phyloP scores from a whole-genome alignment of 257 asterid genomes.

The Linaria vulgaris region DNA sequence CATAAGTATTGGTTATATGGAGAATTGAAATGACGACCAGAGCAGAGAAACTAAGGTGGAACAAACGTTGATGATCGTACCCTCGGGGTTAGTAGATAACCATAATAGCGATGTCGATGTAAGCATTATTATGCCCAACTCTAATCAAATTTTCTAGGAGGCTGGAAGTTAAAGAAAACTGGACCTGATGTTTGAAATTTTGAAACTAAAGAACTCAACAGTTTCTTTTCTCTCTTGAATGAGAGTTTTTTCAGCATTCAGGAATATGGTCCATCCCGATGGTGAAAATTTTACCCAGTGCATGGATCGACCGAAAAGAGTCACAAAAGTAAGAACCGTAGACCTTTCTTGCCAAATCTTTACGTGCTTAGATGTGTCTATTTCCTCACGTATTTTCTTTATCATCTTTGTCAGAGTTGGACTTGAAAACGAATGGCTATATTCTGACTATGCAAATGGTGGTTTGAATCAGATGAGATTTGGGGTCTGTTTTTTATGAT shows the following conservation, averaged over 20 bases:
- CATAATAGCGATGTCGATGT: slow-evolving; percentile 55
- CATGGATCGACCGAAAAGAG: slow-evolving; percentile 66
- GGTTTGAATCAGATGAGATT: slow-evolving; percentile 99
- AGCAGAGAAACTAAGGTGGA: slow-evolving; percentile 46
- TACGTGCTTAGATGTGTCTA: slow-evolving; percentile 1
- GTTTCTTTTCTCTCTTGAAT: slow-evolving; percentile 18
- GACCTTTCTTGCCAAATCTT: not conserved
- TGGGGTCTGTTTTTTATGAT: slow-evolving; percentile 82
- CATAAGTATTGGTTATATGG: slow-evolving; percentile 42
- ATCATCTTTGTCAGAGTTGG: slow-evolving; percentile 70
- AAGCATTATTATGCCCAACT: too few species aligned
- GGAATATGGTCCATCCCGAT: slow-evolving; percentile 87
- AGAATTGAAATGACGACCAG: slow-evolving; percentile 36
- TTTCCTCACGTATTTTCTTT: slow-evolving; percentile 16
- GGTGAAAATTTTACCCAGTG: slow-evolving; percentile 82
- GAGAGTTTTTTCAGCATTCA: slow-evolving; percentile 53
- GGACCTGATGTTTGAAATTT: too few species aligned
- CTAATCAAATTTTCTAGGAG: not conserved
- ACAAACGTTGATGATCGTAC: slow-evolving; percentile 46
- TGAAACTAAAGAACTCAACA: too few species aligned
- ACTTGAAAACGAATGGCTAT: slow-evolving; percentile 74
- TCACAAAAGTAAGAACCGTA: slow-evolving; percentile 59
- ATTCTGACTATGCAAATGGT: slow-evolving; percentile 87
- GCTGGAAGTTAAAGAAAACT: too few species aligned
- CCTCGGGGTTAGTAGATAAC: slow-evolving; percentile 61